Percentiles rank a stretch among this genome's conserved stretches.
Evolutionary conservation across 1,284 basidiomycete species (phyloP).

Genomic region (Boletus smithii): DNA sequence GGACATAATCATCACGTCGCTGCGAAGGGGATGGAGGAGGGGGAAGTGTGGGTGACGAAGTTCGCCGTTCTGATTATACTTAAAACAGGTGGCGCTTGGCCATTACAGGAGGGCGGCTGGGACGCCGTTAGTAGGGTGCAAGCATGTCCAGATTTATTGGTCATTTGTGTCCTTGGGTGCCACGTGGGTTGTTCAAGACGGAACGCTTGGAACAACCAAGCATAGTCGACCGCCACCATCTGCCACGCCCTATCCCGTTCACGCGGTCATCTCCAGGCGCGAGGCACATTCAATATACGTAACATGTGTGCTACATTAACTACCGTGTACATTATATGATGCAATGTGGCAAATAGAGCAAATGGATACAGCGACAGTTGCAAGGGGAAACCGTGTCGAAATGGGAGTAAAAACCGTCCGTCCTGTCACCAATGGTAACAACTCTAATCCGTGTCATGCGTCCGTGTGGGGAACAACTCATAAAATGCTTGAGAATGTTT

Average conservation of each 20-base stretch:
- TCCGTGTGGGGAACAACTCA: constrained; percentile 22
- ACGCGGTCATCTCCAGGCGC: constrained; percentile 27
- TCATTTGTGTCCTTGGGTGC: constrained; percentile 19
- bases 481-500: constrained; percentile 14
- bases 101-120: constrained; percentile 21
- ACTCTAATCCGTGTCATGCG: constrained; percentile 20
- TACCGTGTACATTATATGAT: constrained; percentile 18
- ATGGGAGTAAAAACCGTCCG: not conserved
- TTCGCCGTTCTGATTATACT: constrained; percentile 10
- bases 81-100: constrained; percentile 34
- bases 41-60: constrained; percentile 4
- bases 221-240: constrained; percentile 17
- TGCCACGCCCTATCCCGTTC: constrained; percentile 20
- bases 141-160: constrained; percentile 25
- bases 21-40: not conserved
- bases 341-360: constrained; percentile 6
- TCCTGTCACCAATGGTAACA: constrained; percentile 7
- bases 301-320: constrained; percentile 27
- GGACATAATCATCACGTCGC: constrained; percentile 22
- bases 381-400: constrained; percentile 8
- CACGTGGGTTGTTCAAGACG: constrained; percentile 25
- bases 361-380: constrained; percentile 27
- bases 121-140: constrained; percentile 17
- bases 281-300: constrained; percentile 14
- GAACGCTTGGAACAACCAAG: constrained; percentile 14